Base-by-base conservation (phyloP, 1,284 basidiomycete species). In the Ustilago trichophora region DNA sequence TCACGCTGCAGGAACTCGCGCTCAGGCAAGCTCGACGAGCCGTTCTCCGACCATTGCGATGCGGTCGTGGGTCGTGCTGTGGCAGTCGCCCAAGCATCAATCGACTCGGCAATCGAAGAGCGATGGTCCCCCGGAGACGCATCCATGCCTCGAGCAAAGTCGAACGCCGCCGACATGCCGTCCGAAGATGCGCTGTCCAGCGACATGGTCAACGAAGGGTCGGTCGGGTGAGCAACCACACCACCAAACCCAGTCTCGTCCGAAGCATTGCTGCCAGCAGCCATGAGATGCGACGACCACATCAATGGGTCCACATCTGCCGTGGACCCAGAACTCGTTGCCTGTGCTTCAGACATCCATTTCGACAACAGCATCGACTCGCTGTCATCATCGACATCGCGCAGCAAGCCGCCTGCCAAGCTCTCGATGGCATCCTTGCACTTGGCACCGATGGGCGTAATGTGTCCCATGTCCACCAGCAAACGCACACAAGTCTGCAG, bases 361-460 rank as follows among this genome's bases (percentile, higher is more conserved):
- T 63, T 54, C 40, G 47, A 55, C 26, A 63, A 24, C 4, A 63
- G 38, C 42, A 52, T 45, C 41, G 54, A 54, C 34, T 58, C 51
- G 40, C 51, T 49, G 33, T 57, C 45, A 29, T 59, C 54, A 15
- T 35, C 50, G 16, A 40, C 34, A 21, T 54, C 42, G 27, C 48
- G 49, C 10, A 54, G 53, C 45, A 65, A 32, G 18, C 34, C 34
- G 11, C 57, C 67, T 7, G 62, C 60, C 12, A 70, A 34, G 10
- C 38, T 48, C 56, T 65, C 56, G 49, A 70, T 70, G 25, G 60
- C 57, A 5, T 70, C 67, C 53, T 64, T 65, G 56, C 67, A 70
- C 50, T 65, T 70, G 49, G 56, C 56, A 11, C 60, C 67, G 38
- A 64, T 64, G 22, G 67, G 56, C 1, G 60, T 70, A 41, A 70